Conservation (phyloP, 768 basidiomycete genomes). For the Exsudoporus frostii region DNA sequence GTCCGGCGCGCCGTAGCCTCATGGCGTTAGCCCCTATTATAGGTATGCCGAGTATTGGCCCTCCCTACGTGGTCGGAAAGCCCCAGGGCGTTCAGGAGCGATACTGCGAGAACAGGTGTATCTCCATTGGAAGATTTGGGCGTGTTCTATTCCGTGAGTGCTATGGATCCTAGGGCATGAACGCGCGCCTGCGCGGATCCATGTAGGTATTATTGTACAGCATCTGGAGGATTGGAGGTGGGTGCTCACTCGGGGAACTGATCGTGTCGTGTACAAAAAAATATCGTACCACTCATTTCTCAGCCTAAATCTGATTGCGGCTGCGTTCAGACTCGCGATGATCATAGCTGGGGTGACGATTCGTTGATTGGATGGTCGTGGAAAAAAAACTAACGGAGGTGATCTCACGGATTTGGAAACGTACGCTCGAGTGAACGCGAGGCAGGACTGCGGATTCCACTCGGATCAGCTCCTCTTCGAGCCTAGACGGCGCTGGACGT, state of each 20-base stretch:
- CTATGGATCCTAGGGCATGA: background rate
- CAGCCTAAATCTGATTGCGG: background rate
- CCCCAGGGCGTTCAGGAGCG: slow-evolving; percentile 3
- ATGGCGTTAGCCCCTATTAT: slow-evolving; percentile 10
- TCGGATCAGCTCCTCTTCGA: too few species aligned
- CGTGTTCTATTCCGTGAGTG: slow-evolving; percentile 2
- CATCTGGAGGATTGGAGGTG: background rate
- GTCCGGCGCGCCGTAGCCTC: slow-evolving; percentile 20
- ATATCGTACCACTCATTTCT: slow-evolving; percentile 1
- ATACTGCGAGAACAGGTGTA: background rate
- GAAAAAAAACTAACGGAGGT: too few species aligned
- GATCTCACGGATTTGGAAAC: too few species aligned
- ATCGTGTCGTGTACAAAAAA: background rate
- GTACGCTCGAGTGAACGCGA: too few species aligned
- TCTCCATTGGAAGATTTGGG: background rate
- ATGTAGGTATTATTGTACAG: background rate
- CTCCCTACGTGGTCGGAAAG: background rate
- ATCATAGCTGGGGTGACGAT: background rate
- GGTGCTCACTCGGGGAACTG: background rate
- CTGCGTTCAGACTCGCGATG: slow-evolving; percentile 12
- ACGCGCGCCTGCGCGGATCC: slow-evolving; percentile 3
- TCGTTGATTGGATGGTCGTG: slow-evolving; percentile 1
- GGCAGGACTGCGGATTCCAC: too few species aligned
- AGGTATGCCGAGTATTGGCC: background rate
- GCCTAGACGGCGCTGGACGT: background rate